Evolutionary conservation across 2,329 filamentous ascomycete genomes (phyloP).

Genomic region (Monilinia laxa): DNA sequence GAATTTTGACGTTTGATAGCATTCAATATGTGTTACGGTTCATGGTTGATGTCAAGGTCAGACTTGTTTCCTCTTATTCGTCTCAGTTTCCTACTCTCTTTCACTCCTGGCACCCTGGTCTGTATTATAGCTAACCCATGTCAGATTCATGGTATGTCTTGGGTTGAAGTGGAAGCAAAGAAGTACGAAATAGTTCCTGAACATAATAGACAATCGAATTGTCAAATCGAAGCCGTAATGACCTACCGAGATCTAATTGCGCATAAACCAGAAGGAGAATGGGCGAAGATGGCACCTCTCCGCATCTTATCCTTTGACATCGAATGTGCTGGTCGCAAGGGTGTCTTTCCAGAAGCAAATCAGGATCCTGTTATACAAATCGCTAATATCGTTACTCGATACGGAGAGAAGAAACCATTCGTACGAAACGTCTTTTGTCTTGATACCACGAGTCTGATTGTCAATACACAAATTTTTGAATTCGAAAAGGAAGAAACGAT

Average conservation of each 20-base stretch:
- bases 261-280: constrained; percentile 86
- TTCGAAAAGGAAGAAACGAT: constrained; percentile 81
- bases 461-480: constrained; percentile 88
- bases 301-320: constrained; percentile 97
- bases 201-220: constrained; percentile 77
- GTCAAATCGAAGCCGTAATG: constrained; percentile 90
- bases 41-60: constrained; percentile 94
- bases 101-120: neutral
- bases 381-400: constrained; percentile 90
- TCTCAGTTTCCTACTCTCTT: neutral
- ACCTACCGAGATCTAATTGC: constrained; percentile 81
- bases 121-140: constrained; percentile 20
- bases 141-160: constrained; percentile 90
- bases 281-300: constrained; percentile 96
- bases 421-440: constrained; percentile 95
- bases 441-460: constrained; percentile 87
- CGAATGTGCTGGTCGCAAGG: constrained; percentile 95
- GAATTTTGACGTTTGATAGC: constrained; percentile 89
- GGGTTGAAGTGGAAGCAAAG: constrained; percentile 80
- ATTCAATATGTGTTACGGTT: constrained; percentile 94
- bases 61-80: neutral
- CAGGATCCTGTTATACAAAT: constrained; percentile 97
- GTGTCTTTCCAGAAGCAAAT: constrained; percentile 91
- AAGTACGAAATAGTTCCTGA: constrained; percentile 70
- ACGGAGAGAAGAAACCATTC: constrained; percentile 94